phyloP scores from a whole-genome alignment of 2,329 filamentous ascomycete species.

The Xylaria sp. region DNA sequence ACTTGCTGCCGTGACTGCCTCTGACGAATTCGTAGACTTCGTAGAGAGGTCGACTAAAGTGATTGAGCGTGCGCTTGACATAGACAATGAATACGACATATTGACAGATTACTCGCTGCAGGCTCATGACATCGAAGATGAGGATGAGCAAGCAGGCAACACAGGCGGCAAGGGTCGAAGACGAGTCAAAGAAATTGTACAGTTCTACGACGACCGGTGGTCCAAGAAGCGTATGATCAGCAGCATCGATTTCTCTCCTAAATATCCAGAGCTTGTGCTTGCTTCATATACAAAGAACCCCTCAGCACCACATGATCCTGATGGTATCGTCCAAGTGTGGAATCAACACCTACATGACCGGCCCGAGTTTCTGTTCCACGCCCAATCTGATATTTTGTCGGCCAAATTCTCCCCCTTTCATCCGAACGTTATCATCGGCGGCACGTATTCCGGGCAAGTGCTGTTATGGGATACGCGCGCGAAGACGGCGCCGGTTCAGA shows the following conservation, averaged over 20 bases:
- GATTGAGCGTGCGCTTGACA: conserved; percentile 92
- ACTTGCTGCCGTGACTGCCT: conserved; percentile 87
- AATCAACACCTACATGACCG: conserved; percentile 94
- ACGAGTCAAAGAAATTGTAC: conserved; percentile 85
- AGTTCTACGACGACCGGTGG: conserved; percentile 96
- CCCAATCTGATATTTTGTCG: conserved; percentile 92
- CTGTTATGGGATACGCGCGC: conserved; percentile 96
- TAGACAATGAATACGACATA: conserved; percentile 85
- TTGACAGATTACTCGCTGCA: conserved; percentile 92
- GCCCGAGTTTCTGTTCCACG: conserved; percentile 96
- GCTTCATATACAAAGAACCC: conserved; percentile 98
- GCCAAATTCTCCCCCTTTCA: conserved; percentile 99
- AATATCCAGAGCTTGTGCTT: conserved; percentile 91
- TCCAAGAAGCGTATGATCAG: conserved; percentile 98
- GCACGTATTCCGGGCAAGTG: conserved; percentile 96
- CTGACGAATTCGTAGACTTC: conserved; percentile 93
- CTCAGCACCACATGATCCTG: conserved; percentile 90
- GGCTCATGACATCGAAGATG: conserved; percentile 79
- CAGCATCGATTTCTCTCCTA: conserved; percentile 93
- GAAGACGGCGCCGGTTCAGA: conserved; percentile 89
- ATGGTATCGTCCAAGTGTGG: conserved; percentile 96
- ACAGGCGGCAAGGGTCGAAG: conserved; percentile 76
- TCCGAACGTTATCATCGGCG: conserved; percentile 93
- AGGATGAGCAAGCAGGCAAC: conserved; percentile 80
- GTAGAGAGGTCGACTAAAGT: conserved; percentile 96